These are phyloP conservation scores for Oryza longistaminata DNA, from an alignment of 176 grass and related monocot species.

Conservation along the genomic window DNA sequence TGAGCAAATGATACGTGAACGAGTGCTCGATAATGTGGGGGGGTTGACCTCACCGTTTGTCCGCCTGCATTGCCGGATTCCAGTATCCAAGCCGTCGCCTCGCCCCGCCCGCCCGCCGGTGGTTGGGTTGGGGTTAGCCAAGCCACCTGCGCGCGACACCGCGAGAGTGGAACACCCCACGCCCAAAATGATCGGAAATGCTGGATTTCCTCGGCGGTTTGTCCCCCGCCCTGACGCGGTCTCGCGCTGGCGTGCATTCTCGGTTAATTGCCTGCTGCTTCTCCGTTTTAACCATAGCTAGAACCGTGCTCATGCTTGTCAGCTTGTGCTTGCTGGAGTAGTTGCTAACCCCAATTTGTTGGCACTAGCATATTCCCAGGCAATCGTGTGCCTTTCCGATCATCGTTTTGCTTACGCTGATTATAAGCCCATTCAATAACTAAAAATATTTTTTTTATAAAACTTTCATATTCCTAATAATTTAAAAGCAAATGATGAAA, in stretches of 20 bases:
- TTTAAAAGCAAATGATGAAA: too few species aligned
- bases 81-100: background rate
- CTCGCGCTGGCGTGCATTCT: conserved; percentile 3
- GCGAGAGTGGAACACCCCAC: conserved; percentile 1
- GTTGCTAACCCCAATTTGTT: too few species aligned
- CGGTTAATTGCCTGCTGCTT: background rate
- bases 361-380: background rate
- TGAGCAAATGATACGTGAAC: background rate
- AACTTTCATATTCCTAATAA: too few species aligned
- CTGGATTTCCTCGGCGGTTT: background rate
- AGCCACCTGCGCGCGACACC: background rate
- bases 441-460: too few species aligned
- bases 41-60: conserved; percentile 29
- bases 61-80: conserved; percentile 21
- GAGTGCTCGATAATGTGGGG: too few species aligned
- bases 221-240: conserved; percentile 5
- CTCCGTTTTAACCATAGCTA: background rate
- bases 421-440: too few species aligned
- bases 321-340: too few species aligned
- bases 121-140: background rate
- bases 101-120: background rate
- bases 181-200: conserved; percentile 4
- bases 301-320: too few species aligned
- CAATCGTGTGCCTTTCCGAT: background rate
- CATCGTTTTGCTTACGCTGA: too few species aligned